These are phyloP conservation scores for Phytophthora europaea DNA, from an alignment of 352 stramenopile genomes.

Conservation along the genomic window DNA sequence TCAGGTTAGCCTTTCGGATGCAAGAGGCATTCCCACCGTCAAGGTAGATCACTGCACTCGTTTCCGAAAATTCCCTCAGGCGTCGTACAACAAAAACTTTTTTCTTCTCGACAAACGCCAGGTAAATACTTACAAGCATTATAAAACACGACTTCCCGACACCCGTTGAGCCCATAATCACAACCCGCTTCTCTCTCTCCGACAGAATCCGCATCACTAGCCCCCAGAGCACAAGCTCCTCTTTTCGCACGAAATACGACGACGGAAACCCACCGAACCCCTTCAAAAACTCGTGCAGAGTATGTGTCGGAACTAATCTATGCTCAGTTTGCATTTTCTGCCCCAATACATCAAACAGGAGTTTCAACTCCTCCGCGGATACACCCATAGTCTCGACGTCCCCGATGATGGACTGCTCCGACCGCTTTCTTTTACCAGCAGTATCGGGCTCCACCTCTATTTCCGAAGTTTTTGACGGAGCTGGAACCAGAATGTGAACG, in stretches of 20 bases:
- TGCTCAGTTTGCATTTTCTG: slow-evolving; percentile 12
- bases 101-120: slow-evolving; percentile 30
- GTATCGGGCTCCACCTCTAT: slow-evolving; percentile 22
- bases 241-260: slow-evolving; percentile 34
- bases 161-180: slow-evolving; percentile 33
- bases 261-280: slow-evolving; percentile 32
- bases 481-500: slow-evolving; percentile 31
- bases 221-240: slow-evolving; percentile 33
- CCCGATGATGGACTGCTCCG: slow-evolving; percentile 12
- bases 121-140: slow-evolving; percentile 30
- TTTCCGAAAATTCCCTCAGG: slow-evolving; percentile 15
- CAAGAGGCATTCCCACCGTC: slow-evolving; percentile 26
- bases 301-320: slow-evolving; percentile 11
- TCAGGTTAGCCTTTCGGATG: slow-evolving; percentile 21
- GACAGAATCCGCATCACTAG: slow-evolving; percentile 29
- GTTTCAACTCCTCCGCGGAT: slow-evolving; percentile 7
- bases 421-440: slow-evolving; percentile 35
- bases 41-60: slow-evolving; percentile 30
- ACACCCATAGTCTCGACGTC: slow-evolving; percentile 17
- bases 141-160: slow-evolving; percentile 45
- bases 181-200: slow-evolving; percentile 24
- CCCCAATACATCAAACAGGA: slow-evolving; percentile 24
- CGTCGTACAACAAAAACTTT: slow-evolving; percentile 37
- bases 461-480: slow-evolving; percentile 8
- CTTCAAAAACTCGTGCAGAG: slow-evolving; percentile 29